Conservation (phyloP, 768 basidiomycete species). For the Panus rudis region DNA sequence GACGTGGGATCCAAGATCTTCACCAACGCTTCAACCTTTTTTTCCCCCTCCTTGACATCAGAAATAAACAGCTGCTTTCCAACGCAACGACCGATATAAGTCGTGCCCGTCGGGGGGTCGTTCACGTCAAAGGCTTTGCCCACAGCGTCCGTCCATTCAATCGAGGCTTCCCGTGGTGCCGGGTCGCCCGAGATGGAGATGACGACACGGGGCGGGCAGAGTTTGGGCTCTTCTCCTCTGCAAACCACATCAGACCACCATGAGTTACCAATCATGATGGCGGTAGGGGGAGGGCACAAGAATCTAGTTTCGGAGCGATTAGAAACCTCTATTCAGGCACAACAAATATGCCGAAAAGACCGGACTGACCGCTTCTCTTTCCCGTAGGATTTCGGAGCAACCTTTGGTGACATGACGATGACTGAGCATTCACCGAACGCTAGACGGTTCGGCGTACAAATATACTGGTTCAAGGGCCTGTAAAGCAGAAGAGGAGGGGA, state of each 20-base stretch:
- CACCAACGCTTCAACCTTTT: conserved; percentile 90
- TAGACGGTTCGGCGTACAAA: conserved; percentile 76
- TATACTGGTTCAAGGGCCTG: conserved; percentile 74
- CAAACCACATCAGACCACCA: conserved; percentile 88
- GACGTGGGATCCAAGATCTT: conserved; percentile 76
- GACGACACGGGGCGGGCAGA: conserved; percentile 73
- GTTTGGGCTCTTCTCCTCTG: conserved; percentile 66
- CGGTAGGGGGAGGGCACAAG: conserved; percentile 90
- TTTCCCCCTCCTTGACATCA: conserved; percentile 91
- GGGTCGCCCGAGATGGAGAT: conserved; percentile 92
- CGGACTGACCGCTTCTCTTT: conserved; percentile 89
- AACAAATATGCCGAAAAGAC: conserved; percentile 8
- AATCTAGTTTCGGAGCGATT: conserved; percentile 44
- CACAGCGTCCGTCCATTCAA: conserved; percentile 82
- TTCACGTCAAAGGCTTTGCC: conserved; percentile 81
- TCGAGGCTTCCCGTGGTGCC: conserved; percentile 75
- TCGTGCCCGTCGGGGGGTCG: conserved; percentile 73
- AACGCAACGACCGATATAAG: conserved; percentile 88
- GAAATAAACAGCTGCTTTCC: conserved; percentile 95
- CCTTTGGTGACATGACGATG: conserved; percentile 96
- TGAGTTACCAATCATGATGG: conserved; percentile 87
- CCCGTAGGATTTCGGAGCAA: conserved; percentile 96
- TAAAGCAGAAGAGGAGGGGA: conserved; percentile 32
- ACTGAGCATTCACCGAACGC: conserved; percentile 90
- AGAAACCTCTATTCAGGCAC: conserved; percentile 7